Conservation (phyloP, 2,329 filamentous ascomycete species). For the Verticillium zaregamsianum region DNA sequence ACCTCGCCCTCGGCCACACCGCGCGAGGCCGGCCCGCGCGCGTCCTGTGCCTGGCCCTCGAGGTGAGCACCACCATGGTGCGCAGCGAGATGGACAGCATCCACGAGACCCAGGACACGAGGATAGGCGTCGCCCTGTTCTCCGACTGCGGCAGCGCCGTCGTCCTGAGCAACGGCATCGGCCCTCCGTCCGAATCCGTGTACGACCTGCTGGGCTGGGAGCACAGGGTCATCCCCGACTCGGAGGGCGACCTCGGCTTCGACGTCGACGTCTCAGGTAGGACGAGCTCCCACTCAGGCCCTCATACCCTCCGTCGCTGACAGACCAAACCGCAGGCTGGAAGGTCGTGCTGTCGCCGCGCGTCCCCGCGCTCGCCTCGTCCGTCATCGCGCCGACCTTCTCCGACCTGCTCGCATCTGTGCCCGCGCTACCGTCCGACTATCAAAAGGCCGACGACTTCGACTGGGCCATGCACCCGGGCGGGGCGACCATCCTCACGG, state of each 20-base stretch:
- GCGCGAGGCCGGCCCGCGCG: constrained; percentile 56
- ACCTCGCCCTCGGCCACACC: constrained; percentile 59
- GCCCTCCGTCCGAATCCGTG: constrained; percentile 33
- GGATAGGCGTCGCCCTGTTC: constrained; percentile 64
- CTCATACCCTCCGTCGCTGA: constrained; percentile 11
- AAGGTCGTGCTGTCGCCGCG: constrained; percentile 61
- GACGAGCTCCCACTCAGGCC: neutral
- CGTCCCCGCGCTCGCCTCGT: constrained; percentile 53
- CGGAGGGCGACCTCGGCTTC: constrained; percentile 60
- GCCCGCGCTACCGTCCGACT: constrained; percentile 37
- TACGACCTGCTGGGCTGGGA: constrained; percentile 65
- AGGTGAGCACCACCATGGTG: constrained; percentile 57
- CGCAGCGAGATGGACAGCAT: constrained; percentile 63
- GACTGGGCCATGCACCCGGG: constrained; percentile 74
- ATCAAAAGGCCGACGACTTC: constrained; percentile 50
- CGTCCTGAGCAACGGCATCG: constrained; percentile 61
- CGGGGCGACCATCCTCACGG: constrained; percentile 61
- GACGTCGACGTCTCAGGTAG: constrained; percentile 58
- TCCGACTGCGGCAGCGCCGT: constrained; percentile 67
- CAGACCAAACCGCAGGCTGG: constrained; percentile 41
- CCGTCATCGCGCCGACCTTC: constrained; percentile 50
- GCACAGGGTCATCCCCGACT: constrained; percentile 57
- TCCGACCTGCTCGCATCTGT: constrained; percentile 46
- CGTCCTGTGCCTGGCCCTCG: constrained; percentile 61
- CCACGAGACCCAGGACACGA: constrained; percentile 51